Percentiles rank a stretch among this genome's conserved stretches.
These are phyloP conservation scores for Chaetoscypha palmicola DNA, from an alignment of 2,329 filamentous ascomycete genomes.

Conservation along the genomic window DNA sequence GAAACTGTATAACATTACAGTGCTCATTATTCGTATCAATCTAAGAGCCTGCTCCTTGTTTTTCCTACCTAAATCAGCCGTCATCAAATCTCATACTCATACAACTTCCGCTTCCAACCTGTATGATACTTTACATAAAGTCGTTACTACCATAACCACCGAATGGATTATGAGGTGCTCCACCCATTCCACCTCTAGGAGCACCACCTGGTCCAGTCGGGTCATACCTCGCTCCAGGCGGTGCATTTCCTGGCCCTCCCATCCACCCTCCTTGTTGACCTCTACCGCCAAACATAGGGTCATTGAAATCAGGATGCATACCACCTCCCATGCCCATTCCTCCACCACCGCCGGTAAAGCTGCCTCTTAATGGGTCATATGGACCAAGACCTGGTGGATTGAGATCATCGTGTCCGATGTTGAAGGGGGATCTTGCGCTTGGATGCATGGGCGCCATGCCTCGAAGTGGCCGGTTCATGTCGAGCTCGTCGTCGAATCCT, in stretches of 20 bases:
- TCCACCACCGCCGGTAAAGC: slow-evolving; percentile 53
- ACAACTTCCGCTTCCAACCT: too few species aligned
- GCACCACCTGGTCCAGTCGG: slow-evolving; percentile 66
- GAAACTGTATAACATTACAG: too few species aligned
- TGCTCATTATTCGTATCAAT: too few species aligned
- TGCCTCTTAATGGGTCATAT: slow-evolving; percentile 68
- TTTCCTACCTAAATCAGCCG: too few species aligned
- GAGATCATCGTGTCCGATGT: slow-evolving; percentile 78
- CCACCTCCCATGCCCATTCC: slow-evolving; percentile 57
- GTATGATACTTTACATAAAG: too few species aligned
- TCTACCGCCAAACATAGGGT: slow-evolving; percentile 68
- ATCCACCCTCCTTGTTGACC: slow-evolving; percentile 41
- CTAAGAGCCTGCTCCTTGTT: too few species aligned
- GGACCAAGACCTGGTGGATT: slow-evolving; percentile 83
- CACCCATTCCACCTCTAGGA: slow-evolving; percentile 41
- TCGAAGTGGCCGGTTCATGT: slow-evolving; percentile 64
- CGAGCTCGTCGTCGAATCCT: slow-evolving; percentile 87
- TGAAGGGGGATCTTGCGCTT: slow-evolving; percentile 47
- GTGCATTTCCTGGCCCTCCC: slow-evolving; percentile 61
- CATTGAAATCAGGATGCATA: slow-evolving; percentile 95
- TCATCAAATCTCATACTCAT: too few species aligned
- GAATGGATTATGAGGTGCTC: slow-evolving; percentile 48
- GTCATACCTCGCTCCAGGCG: slow-evolving; percentile 88
- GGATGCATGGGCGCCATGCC: slow-evolving; percentile 34
- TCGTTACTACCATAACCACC: slow-evolving; percentile 45